Percentiles rank a stretch among this genome's conserved stretches.
phyloP scores from a whole-genome alignment of 2,329 filamentous ascomycete genomes.

The Dactylonectria estremocensis region DNA sequence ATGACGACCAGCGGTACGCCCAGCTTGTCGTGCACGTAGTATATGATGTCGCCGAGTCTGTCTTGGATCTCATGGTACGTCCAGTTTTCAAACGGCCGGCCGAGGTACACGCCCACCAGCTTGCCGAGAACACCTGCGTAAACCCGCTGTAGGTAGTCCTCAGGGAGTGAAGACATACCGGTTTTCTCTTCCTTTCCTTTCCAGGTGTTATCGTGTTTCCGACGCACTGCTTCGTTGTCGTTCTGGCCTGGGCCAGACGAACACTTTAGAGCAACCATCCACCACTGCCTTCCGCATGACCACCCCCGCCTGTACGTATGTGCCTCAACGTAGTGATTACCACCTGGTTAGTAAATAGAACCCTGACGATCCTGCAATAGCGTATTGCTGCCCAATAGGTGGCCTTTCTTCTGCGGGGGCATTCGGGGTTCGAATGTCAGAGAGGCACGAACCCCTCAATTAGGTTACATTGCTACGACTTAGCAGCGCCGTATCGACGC shows the following conservation, averaged over 20 bases:
- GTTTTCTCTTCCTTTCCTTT: neutral
- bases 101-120: constrained; percentile 28
- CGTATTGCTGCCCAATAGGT: no score
- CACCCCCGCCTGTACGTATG: no score
- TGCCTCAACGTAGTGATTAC: no score
- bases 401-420: no score
- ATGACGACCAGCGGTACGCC: constrained; percentile 25
- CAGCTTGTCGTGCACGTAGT: constrained; percentile 27
- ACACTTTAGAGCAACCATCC: neutral
- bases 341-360: no score
- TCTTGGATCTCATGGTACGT: constrained; percentile 24
- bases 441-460: no score
- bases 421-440: no score
- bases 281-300: neutral
- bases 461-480: no score
- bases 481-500: no score
- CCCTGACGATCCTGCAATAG: no score
- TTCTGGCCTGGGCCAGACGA: no score
- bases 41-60: constrained; percentile 17
- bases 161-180: constrained; percentile 18
- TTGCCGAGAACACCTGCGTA: constrained; percentile 29
- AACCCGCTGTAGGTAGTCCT: constrained; percentile 25
- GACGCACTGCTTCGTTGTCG: neutral
- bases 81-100: constrained; percentile 25
- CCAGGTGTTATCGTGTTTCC: neutral